These are phyloP conservation scores for Penicillium ochrochloron DNA, from an alignment of 495 filamentous ascomycete species.

Conservation along the genomic window DNA sequence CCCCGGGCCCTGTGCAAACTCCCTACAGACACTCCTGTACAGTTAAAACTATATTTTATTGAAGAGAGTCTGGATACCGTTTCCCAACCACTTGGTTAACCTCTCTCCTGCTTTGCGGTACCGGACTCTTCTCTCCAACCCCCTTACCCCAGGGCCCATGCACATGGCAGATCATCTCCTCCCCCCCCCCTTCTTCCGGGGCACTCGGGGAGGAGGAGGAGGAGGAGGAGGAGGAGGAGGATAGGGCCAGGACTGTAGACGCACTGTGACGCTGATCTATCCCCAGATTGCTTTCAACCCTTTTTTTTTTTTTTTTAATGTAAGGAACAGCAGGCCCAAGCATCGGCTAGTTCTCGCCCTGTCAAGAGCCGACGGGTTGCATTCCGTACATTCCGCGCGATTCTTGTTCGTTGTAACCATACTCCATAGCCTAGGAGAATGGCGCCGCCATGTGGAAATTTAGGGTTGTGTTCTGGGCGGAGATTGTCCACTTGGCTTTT, in stretches of 20 bases:
- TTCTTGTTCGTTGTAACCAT: not conserved
- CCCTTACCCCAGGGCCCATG: not conserved
- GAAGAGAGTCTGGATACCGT: not conserved
- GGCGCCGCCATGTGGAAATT: slow-evolving; percentile 4
- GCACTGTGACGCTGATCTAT: not conserved
- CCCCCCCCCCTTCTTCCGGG: not conserved
- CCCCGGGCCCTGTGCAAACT: not conserved
- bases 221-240: too few relatives aligned
- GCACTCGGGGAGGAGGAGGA: too few relatives aligned
- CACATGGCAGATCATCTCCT: not conserved
- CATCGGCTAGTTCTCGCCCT: not conserved
- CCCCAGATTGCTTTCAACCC: not conserved
- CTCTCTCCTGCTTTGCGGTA: too few relatives aligned
- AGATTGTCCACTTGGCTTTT: not conserved
- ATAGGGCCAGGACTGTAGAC: not conserved
- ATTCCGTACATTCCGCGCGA: not conserved
- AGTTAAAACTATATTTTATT: too few relatives aligned
- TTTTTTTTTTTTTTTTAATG: not conserved
- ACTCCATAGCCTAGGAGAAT: not conserved
- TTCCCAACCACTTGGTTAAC: not conserved
- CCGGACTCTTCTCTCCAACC: too few relatives aligned
- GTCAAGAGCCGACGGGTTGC: not conserved
- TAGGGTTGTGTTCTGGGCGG: not conserved
- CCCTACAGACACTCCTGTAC: not conserved
- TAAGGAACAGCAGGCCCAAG: not conserved